These are phyloP conservation scores for Dactylellina parvicollis DNA, from an alignment of 2,329 filamentous ascomycete species.

Conservation along the genomic window DNA sequence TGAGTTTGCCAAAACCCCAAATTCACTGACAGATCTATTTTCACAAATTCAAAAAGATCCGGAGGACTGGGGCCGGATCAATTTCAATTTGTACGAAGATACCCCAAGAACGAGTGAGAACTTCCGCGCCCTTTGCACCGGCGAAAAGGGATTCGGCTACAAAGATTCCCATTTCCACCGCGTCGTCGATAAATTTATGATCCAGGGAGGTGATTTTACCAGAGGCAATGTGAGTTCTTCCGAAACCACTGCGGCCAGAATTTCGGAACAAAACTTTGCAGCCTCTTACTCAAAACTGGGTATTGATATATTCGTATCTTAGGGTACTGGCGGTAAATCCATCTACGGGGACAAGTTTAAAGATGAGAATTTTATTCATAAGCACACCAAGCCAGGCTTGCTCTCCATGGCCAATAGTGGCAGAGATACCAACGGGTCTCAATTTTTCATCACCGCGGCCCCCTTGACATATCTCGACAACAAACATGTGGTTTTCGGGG, in stretches of 20 bases:
- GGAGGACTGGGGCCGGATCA: conserved; percentile 73
- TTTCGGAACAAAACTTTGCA: no score
- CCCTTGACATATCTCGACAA: conserved; percentile 87
- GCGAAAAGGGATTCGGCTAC: conserved; percentile 84
- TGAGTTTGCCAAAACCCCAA: no score
- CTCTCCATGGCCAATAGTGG: conserved; percentile 71
- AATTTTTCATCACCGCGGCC: conserved; percentile 90
- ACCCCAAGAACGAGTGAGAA: conserved; percentile 85
- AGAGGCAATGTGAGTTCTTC: conserved; percentile 82
- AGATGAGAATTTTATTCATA: conserved; percentile 91
- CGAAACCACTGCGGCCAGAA: no score
- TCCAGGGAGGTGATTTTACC: conserved; percentile 96
- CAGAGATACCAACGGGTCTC: conserved; percentile 84
- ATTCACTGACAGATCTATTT: no score
- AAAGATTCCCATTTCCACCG: conserved; percentile 86
- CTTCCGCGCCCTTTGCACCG: conserved; percentile 85
- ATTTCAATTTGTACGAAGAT: conserved; percentile 86
- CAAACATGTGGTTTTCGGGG: conserved; percentile 85
- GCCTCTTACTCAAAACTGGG: no score
- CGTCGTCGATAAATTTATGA: conserved; percentile 92
- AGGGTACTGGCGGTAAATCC: conserved; percentile 65
- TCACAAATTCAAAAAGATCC: no score
- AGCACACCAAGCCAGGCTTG: conserved; percentile 20
- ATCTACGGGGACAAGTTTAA: conserved; percentile 83
- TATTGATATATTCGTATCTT: conserved; percentile 55